Conservation (phyloP, 805 yeast genomes). For the Metschnikowia sp. region DNA sequence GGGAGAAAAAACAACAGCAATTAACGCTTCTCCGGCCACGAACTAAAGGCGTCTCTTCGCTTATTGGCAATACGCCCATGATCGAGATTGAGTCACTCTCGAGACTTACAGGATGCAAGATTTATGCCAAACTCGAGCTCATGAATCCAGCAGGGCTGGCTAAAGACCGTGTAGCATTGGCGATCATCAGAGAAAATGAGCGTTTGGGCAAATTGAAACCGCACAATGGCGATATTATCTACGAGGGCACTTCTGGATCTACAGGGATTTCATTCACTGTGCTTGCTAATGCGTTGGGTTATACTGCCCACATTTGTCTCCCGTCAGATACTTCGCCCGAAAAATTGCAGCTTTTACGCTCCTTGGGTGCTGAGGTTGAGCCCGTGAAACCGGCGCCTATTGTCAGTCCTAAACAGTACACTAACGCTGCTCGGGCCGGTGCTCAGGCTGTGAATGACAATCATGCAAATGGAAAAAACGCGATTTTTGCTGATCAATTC, state of each 20-base stretch:
- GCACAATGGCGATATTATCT: slow-evolving; percentile 65
- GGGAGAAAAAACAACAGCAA: background rate
- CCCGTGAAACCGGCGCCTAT: slow-evolving; percentile 93
- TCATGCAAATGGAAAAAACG: slow-evolving; percentile 40
- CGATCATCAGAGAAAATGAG: slow-evolving; percentile 73
- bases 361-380: slow-evolving; percentile 79
- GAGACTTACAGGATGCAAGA: slow-evolving; percentile 68
- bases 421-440: slow-evolving; percentile 74
- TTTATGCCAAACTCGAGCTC: slow-evolving; percentile 84
- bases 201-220: slow-evolving; percentile 53
- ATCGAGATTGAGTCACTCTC: slow-evolving; percentile 71
- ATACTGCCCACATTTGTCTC: slow-evolving; percentile 85
- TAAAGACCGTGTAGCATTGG: slow-evolving; percentile 88
- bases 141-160: slow-evolving; percentile 94
- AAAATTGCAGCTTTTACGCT: slow-evolving; percentile 64
- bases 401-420: slow-evolving; percentile 90
- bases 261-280: slow-evolving; percentile 94
- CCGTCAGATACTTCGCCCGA: slow-evolving; percentile 93
- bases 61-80: slow-evolving; percentile 90
- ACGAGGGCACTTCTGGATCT: slow-evolving; percentile 96
- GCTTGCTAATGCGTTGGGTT: slow-evolving; percentile 85
- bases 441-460: slow-evolving; percentile 51
- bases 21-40: slow-evolving; percentile 17
- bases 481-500: slow-evolving; percentile 92
- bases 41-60: slow-evolving; percentile 61